A percentile compares a stretch with the other conserved stretches of the same genome.
Conservation (phyloP, 148 eudicot genomes). For the Cornus florida region DNA sequence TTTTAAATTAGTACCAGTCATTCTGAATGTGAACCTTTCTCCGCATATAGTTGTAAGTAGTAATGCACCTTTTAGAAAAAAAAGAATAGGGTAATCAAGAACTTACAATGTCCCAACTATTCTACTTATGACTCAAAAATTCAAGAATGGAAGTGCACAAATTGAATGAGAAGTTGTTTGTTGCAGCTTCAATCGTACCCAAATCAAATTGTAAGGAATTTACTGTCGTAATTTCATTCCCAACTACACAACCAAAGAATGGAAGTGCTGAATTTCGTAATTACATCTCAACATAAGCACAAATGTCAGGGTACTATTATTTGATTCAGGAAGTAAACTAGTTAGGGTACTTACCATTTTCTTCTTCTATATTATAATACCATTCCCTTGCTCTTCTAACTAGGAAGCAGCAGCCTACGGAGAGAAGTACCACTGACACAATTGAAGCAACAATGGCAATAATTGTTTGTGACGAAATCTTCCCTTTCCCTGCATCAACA, state of each 20-base stretch:
- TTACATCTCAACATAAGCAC: background rate
- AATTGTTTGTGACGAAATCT: background rate
- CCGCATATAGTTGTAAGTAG: background rate
- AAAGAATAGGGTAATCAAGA: background rate
- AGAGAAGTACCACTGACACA: background rate
- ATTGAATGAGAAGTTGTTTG: conserved; percentile 23
- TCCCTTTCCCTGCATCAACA: background rate
- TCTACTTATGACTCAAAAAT: background rate
- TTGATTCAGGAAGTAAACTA: too few species aligned
- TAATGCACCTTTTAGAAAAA: background rate
- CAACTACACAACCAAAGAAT: conserved; percentile 9
- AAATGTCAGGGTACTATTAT: background rate
- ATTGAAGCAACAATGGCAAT: background rate
- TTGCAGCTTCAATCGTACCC: conserved; percentile 19
- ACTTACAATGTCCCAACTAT: conserved; percentile 39
- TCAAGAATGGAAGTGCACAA: too few species aligned
- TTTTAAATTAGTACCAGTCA: too few species aligned
- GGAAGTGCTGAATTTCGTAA: background rate
- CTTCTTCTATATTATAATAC: background rate
- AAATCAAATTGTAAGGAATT: conserved; percentile 23
- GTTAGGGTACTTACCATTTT: background rate
- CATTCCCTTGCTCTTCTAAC: background rate
- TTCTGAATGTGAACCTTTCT: too few species aligned
- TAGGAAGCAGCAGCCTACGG: background rate
- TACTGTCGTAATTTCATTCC: background rate